Conservation (phyloP, 108 stramenopile genomes). For the Skeletonema tropicum region DNA sequence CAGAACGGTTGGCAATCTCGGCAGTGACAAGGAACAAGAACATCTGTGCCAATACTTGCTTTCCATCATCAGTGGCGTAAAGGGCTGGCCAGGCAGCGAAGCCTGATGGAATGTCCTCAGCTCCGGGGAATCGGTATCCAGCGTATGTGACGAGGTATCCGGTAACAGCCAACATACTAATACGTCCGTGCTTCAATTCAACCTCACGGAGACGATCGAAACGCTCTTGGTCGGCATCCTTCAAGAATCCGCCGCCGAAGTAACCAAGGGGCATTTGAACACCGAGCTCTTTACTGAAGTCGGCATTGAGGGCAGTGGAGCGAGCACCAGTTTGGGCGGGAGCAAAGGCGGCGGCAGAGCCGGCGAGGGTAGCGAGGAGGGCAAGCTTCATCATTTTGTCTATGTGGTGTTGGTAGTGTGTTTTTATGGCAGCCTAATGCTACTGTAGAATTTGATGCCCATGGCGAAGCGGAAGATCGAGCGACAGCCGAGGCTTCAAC, state of each 20-base stretch:
- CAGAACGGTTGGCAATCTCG: constrained; percentile 45
- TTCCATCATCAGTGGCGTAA: constrained; percentile 19
- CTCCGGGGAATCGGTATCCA: constrained; percentile 78
- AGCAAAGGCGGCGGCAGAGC: constrained; percentile 82
- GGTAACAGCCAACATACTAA: constrained; percentile 78
- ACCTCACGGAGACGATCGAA: constrained; percentile 74
- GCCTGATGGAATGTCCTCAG: constrained; percentile 66
- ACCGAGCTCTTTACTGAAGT: constrained; percentile 71
- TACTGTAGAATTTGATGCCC: background rate
- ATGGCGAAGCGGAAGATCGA: background rate
- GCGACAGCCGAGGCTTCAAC: background rate
- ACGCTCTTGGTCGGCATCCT: constrained; percentile 60
- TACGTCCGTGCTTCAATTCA: constrained; percentile 87
- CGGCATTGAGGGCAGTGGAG: constrained; percentile 36
- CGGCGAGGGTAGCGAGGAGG: constrained; percentile 73
- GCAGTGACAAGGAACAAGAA: constrained; percentile 24
- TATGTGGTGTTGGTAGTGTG: background rate
- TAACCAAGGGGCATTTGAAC: constrained; percentile 82
- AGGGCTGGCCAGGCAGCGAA: constrained; percentile 47
- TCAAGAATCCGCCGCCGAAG: constrained; percentile 70
- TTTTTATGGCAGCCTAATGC: background rate
- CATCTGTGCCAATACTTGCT: constrained; percentile 18
- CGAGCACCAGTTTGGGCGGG: constrained; percentile 37
- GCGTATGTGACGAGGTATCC: constrained; percentile 76
- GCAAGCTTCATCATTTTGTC: constrained; percentile 75